Conservation (phyloP, 1,284 basidiomycete species). For the Trichosporon coremiiforme region DNA sequence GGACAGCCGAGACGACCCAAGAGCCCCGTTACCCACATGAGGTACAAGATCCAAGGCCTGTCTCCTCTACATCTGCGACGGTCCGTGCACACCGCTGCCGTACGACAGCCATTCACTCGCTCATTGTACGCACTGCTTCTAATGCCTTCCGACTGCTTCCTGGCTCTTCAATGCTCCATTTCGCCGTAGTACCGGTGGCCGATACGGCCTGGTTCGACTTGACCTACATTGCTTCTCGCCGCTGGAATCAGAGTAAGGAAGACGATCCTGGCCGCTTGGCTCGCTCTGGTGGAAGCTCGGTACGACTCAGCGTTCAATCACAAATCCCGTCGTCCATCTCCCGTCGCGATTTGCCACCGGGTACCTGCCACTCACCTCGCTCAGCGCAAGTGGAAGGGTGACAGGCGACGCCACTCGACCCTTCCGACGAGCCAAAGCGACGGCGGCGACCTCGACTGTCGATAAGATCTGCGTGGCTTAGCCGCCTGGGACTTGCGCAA, state of each 20-base stretch:
- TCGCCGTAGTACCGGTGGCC: background rate
- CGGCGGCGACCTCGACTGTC: background rate
- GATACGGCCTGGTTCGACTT: background rate
- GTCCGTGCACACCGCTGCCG: background rate
- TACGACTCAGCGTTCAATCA: background rate
- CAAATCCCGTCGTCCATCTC: background rate
- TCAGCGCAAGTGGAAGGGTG: background rate
- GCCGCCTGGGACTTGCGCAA: background rate
- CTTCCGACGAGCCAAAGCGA: background rate
- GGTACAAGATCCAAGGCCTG: background rate
- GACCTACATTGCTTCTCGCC: background rate
- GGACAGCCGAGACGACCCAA: background rate
- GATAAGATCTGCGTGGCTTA: background rate
- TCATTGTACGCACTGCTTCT: background rate
- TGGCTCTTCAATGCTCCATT: background rate
- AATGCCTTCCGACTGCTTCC: background rate
- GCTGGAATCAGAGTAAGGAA: background rate
- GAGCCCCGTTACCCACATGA: background rate
- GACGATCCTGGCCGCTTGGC: background rate
- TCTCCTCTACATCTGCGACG: no score
- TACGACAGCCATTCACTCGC: background rate
- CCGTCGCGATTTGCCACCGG: no score
- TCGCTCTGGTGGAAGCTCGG: background rate
- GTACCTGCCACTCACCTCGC: background rate
- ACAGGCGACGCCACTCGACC: background rate